phyloP scores from a whole-genome alignment of 2,329 filamentous ascomycete genomes.

The Neurospora sp. region DNA sequence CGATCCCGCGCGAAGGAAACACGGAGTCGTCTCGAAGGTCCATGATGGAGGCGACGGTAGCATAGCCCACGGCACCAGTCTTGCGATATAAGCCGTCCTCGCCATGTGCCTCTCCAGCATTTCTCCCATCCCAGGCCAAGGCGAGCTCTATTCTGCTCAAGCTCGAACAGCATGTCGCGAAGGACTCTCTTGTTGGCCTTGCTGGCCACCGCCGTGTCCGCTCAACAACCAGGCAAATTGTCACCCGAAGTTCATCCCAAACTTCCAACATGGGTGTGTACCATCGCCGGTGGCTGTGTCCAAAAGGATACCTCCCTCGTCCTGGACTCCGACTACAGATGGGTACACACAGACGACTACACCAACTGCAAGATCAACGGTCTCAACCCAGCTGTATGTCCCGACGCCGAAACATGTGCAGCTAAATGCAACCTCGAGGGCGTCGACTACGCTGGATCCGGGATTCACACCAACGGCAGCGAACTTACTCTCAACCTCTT shows the following conservation, averaged over 20 bases:
- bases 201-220: not conserved
- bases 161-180: not conserved
- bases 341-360: slow-evolving; percentile 29
- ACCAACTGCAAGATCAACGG: slow-evolving; percentile 25
- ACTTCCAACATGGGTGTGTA: slow-evolving; percentile 39
- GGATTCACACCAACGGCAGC: slow-evolving; percentile 6
- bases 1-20: not conserved
- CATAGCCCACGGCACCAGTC: not conserved
- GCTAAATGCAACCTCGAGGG: slow-evolving; percentile 44
- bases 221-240: slow-evolving; percentile 12
- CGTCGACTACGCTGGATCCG: slow-evolving; percentile 11
- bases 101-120: not conserved
- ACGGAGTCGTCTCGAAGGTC: not conserved
- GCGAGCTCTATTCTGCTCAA: not conserved
- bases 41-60: not conserved
- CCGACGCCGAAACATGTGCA: slow-evolving; percentile 37
- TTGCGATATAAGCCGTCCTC: not conserved
- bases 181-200: slow-evolving; percentile 1
- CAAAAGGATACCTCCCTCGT: slow-evolving; percentile 37
- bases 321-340: slow-evolving; percentile 35
- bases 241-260: slow-evolving; percentile 36
- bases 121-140: not conserved
- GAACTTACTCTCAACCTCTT: slow-evolving; percentile 7
- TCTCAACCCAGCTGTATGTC: slow-evolving; percentile 34
- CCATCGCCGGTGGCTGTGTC: slow-evolving; percentile 37